Percentiles rank a stretch among this genome's conserved stretches.
Evolutionary conservation across 768 basidiomycete genomes (phyloP).

Genomic region (Macrolepiota fuliginosa): DNA sequence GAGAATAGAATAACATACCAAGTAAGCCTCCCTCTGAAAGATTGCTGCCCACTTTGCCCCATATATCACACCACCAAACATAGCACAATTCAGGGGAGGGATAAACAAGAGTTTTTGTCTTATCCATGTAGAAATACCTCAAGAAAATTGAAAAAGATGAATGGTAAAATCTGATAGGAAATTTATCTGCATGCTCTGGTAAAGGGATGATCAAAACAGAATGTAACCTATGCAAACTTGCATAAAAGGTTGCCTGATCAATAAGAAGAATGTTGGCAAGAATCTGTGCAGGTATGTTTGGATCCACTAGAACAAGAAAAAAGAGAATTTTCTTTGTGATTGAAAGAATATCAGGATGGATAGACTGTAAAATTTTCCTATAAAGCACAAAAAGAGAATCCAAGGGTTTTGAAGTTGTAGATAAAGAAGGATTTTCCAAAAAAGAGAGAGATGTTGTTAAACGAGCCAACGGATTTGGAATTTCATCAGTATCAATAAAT

Average conservation of each 20-base stretch:
- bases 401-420: background rate
- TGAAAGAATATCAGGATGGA: background rate
- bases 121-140: background rate
- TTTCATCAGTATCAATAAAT: background rate
- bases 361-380: background rate
- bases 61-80: background rate
- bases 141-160: background rate
- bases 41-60: background rate
- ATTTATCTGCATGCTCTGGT: background rate
- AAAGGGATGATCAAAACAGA: background rate
- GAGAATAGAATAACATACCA: background rate
- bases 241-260: background rate
- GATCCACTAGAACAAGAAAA: background rate
- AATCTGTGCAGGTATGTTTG: background rate
- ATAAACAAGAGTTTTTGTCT: background rate
- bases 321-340: background rate
- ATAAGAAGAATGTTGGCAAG: background rate
- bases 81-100: background rate
- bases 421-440: background rate
- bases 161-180: background rate
- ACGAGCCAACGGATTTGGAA: background rate
- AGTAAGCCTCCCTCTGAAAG: background rate
- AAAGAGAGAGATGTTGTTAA: background rate
- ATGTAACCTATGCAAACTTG: background rate
- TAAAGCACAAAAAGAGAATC: background rate